Conservation (phyloP, 139 green algal species). For the Micractinium conductrix region DNA sequence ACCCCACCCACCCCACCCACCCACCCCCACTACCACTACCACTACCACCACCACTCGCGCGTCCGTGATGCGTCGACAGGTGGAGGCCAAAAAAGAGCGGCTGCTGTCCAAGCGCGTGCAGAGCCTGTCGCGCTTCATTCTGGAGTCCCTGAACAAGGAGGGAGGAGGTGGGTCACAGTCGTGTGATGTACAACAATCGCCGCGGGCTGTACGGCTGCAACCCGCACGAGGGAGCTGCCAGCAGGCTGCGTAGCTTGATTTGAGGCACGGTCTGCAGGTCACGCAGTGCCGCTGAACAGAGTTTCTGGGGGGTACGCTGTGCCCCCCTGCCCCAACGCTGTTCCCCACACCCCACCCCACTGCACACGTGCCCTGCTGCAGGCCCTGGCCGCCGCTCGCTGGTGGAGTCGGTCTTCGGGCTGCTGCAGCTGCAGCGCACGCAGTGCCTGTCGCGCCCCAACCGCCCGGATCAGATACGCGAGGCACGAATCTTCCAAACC, state of each 20-base stretch:
- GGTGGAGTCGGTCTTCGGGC: conserved; percentile 51
- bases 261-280: too few species aligned
- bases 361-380: background rate
- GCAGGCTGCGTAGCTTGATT: too few species aligned
- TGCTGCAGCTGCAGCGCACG: conserved; percentile 57
- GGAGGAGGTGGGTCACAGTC: background rate
- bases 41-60: too few species aligned
- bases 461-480: conserved; percentile 24
- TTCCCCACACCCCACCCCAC: background rate
- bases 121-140: conserved; percentile 85
- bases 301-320: too few species aligned
- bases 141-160: conserved; percentile 88
- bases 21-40: too few species aligned
- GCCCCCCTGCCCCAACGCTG: background rate
- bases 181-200: too few species aligned
- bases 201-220: too few species aligned
- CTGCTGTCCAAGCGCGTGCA: conserved; percentile 73
- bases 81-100: conserved; percentile 61
- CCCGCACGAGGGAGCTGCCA: too few species aligned
- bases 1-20: too few species aligned
- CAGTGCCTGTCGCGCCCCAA: conserved; percentile 48
- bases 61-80: background rate
- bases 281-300: too few species aligned
- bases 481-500: conserved; percentile 57
- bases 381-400: background rate